phyloP scores from a whole-genome alignment of 305 asterid genomes.

The Ilex paraguariensis region DNA sequence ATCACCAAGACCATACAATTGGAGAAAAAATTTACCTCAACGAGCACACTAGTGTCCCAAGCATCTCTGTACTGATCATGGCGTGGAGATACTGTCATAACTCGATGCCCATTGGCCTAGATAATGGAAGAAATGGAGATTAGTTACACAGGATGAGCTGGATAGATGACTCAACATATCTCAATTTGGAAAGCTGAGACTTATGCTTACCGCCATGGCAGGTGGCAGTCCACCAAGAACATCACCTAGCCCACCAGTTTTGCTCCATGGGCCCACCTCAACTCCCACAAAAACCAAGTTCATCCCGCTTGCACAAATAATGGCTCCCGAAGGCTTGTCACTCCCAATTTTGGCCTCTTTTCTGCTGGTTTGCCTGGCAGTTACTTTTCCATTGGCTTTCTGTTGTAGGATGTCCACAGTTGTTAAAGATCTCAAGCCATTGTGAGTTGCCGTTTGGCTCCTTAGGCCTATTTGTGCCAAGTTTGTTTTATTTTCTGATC shows the following conservation, averaged over 20 bases:
- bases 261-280: slow-evolving; percentile 93
- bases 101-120: too few species aligned
- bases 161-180: not conserved
- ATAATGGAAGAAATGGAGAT: not conserved
- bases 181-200: not conserved
- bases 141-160: too few species aligned
- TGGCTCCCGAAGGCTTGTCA: slow-evolving; percentile 26
- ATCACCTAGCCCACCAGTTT: slow-evolving; percentile 97
- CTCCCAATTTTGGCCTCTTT: slow-evolving; percentile 8
- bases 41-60: slow-evolving; percentile 75
- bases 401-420: slow-evolving; percentile 26
- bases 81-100: too few species aligned
- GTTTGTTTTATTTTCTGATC: slow-evolving; percentile 29
- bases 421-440: slow-evolving; percentile 57
- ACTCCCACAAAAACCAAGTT: slow-evolving; percentile 49
- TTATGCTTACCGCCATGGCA: slow-evolving; percentile 64
- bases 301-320: slow-evolving; percentile 62
- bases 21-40: slow-evolving; percentile 41
- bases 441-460: slow-evolving; percentile 45
- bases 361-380: slow-evolving; percentile 17
- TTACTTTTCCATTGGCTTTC: slow-evolving; percentile 24
- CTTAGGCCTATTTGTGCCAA: slow-evolving; percentile 41
- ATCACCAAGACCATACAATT: not conserved
- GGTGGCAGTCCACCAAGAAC: slow-evolving; percentile 97
- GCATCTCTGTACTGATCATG: slow-evolving; percentile 9